Evolutionary conservation across 2,329 filamentous ascomycete species (phyloP).

Genomic region (Trichoderma atrobrunneum): DNA sequence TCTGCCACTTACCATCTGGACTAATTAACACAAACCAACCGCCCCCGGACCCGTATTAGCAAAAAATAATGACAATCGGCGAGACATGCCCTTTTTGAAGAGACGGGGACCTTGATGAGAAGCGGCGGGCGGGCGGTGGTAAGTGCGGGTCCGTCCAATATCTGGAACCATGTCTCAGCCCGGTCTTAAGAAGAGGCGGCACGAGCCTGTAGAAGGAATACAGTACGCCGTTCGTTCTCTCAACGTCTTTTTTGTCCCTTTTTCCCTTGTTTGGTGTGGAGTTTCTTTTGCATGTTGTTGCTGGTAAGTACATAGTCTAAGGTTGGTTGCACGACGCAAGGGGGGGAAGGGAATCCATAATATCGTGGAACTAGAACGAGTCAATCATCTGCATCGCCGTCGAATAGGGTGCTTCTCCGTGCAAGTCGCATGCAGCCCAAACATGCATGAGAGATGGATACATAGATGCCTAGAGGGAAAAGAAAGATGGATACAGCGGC

Average conservation of each 20-base stretch:
- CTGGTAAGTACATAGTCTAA: not conserved
- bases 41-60: not conserved
- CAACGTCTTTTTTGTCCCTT: not conserved
- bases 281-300: not conserved
- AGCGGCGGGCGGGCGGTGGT: constrained; percentile 2
- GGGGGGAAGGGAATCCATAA: not conserved
- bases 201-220: not conserved
- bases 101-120: not conserved
- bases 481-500: not conserved
- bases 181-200: not conserved
- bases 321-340: not conserved
- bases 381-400: not conserved
- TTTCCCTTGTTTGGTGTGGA: not conserved
- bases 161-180: not conserved
- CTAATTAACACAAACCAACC: not conserved
- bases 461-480: not conserved
- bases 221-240: not conserved
- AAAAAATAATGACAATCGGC: not conserved
- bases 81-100: not conserved
- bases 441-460: not conserved
- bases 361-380: not conserved
- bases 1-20: not conserved
- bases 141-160: constrained; percentile 1
- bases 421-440: not conserved
- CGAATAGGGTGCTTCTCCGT: not conserved